A percentile compares a stretch with the other conserved stretches of the same genome.
Evolutionary conservation across 2,329 filamentous ascomycete species (phyloP).

Genomic region (Bretziella fagacearum): DNA sequence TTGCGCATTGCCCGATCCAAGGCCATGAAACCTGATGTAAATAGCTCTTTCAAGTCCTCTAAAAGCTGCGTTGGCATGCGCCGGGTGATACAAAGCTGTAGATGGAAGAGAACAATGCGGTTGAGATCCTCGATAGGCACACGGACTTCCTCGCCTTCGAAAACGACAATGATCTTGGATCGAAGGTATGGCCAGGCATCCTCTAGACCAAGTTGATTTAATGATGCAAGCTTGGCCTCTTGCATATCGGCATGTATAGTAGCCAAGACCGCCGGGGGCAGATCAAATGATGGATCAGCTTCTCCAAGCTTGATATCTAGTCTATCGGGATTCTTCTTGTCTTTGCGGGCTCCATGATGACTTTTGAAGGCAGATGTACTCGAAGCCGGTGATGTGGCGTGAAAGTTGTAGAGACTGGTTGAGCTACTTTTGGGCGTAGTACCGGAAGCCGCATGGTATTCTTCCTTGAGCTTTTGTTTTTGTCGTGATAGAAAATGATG

Average conservation of each 20-base stretch:
- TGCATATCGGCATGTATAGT: slow-evolving; percentile 11
- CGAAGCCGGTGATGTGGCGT: slow-evolving; percentile 54
- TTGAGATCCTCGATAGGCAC: slow-evolving; percentile 77
- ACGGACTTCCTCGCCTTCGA: slow-evolving; percentile 63
- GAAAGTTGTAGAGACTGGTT: slow-evolving; percentile 61
- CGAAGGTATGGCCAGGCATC: slow-evolving; percentile 73
- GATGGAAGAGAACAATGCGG: slow-evolving; percentile 58
- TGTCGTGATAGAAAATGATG: slow-evolving; percentile 66
- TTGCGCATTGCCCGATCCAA: slow-evolving; percentile 68
- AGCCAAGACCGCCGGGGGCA: slow-evolving; percentile 10
- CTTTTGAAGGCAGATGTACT: slow-evolving; percentile 23
- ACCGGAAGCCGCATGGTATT: slow-evolving; percentile 54
- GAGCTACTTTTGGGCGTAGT: slow-evolving; percentile 58
- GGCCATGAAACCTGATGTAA: slow-evolving; percentile 67
- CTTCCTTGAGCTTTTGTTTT: slow-evolving; percentile 64
- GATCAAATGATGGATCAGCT: slow-evolving; percentile 6
- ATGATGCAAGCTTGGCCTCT: slow-evolving; percentile 7
- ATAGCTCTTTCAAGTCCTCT: slow-evolving; percentile 58
- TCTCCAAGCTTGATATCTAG: slow-evolving; percentile 8
- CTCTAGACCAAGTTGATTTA: slow-evolving; percentile 30
- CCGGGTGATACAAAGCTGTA: slow-evolving; percentile 60
- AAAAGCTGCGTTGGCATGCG: slow-evolving; percentile 53
- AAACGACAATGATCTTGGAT: slow-evolving; percentile 58
- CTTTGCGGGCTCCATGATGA: slow-evolving; percentile 11
- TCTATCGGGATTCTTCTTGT: slow-evolving; percentile 13